A percentile compares a stretch with the other conserved stretches of the same genome.
phyloP scores from a whole-genome alignment of 2,329 filamentous ascomycete species.

The Aspergillus japonicus region DNA sequence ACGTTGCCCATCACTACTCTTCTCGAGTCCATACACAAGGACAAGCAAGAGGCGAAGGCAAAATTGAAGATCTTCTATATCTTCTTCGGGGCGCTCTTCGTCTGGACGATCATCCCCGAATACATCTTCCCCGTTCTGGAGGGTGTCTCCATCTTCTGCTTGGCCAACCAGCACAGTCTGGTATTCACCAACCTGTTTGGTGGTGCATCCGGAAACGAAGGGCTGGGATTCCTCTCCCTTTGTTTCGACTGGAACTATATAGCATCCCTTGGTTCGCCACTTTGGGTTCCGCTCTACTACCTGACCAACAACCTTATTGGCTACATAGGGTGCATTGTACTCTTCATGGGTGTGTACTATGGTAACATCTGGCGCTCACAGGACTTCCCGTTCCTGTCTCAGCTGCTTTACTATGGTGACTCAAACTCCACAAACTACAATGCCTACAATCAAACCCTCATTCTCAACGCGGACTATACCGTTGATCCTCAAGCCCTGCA shows the following conservation, averaged over 20 bases:
- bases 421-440: constrained; percentile 6
- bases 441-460: constrained; percentile 5
- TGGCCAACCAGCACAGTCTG: constrained; percentile 4
- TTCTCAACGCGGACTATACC: background rate
- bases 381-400: constrained; percentile 4
- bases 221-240: constrained; percentile 2
- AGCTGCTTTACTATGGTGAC: constrained; percentile 7
- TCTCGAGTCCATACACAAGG: constrained; percentile 5
- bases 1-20: constrained; percentile 2
- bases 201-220: constrained; percentile 3
- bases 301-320: constrained; percentile 8
- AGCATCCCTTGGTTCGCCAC: constrained; percentile 1
- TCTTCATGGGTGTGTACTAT: constrained; percentile 7
- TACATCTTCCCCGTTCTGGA: constrained; percentile 4
- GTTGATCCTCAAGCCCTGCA: constrained; percentile 3
- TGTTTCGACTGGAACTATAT: constrained; percentile 7
- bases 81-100: constrained; percentile 1
- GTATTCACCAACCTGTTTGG: constrained; percentile 6
- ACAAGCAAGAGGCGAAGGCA: background rate
- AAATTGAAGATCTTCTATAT: constrained; percentile 6
- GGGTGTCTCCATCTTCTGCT: constrained; percentile 5
- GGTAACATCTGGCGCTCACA: constrained; percentile 5
- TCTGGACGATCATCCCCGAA: constrained; percentile 5
- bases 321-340: constrained; percentile 1
- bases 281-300: constrained; percentile 3